These are phyloP conservation scores for Serendipita sp. DNA, from an alignment of 768 basidiomycete genomes.

Conservation along the genomic window DNA sequence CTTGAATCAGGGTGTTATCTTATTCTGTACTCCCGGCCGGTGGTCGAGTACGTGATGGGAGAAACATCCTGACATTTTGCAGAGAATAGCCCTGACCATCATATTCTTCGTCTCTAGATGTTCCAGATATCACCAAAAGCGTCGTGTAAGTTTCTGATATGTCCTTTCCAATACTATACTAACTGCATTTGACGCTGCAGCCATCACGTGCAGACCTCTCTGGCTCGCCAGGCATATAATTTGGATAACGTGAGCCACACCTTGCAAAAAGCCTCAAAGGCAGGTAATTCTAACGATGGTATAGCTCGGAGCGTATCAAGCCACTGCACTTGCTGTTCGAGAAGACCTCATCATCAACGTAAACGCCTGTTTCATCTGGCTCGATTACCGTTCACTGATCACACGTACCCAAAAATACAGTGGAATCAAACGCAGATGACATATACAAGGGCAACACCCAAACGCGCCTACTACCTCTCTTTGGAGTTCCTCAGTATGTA, in stretches of 20 bases:
- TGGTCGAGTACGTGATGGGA: too few relatives aligned
- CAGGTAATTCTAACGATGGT: background rate
- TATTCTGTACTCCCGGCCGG: too few relatives aligned
- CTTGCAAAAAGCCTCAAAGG: background rate
- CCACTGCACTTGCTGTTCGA: slow-evolving; percentile 70
- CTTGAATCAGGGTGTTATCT: background rate
- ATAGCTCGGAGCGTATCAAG: slow-evolving; percentile 77
- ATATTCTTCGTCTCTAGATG: slow-evolving; percentile 26
- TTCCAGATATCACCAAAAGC: slow-evolving; percentile 47
- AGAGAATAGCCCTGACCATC: background rate
- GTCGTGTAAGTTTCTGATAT: slow-evolving; percentile 41
- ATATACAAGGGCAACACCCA: slow-evolving; percentile 68
- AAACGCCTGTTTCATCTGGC: background rate
- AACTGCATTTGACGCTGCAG: background rate
- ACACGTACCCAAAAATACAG: slow-evolving; percentile 16
- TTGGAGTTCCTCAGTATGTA: slow-evolving; percentile 80
- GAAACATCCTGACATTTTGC: too few relatives aligned
- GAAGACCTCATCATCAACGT: slow-evolving; percentile 66
- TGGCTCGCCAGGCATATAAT: slow-evolving; percentile 84
- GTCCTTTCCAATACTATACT: too few relatives aligned
- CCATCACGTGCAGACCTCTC: slow-evolving; percentile 34
- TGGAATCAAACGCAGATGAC: slow-evolving; percentile 73
- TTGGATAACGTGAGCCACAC: slow-evolving; percentile 32
- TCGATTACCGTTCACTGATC: background rate
- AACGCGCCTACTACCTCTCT: slow-evolving; percentile 88